phyloP scores from a whole-genome alignment of 75 land plant species.

The Selaginella tamariscina region DNA sequence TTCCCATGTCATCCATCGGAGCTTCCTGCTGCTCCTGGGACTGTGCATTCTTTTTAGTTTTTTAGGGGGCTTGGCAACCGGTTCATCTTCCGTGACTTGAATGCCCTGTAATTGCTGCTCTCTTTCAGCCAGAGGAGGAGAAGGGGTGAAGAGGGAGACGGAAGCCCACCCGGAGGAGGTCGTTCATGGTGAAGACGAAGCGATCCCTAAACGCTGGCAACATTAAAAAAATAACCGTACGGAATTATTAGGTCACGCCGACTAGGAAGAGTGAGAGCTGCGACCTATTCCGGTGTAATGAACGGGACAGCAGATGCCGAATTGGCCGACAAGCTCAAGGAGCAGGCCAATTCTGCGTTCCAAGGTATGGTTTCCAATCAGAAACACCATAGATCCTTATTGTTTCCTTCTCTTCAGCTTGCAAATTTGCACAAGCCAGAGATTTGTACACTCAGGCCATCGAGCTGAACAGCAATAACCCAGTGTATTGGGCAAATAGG shows the following conservation, averaged over 20 bases:
- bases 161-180: background rate
- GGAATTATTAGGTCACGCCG: background rate
- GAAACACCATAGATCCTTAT: background rate
- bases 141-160: background rate
- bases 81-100: background rate
- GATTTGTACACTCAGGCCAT: conserved; percentile 81
- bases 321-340: background rate
- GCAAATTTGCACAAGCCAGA: conserved; percentile 67
- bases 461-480: conserved; percentile 57
- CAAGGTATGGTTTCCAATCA: background rate
- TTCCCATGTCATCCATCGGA: conserved; percentile 1
- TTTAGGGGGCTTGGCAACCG: too few species aligned
- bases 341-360: background rate
- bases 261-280: background rate
- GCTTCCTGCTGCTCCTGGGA: background rate
- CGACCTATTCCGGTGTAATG: background rate
- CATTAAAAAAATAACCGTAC: background rate
- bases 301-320: background rate
- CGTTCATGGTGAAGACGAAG: background rate
- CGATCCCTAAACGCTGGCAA: background rate
- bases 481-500: conserved; percentile 93
- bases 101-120: background rate
- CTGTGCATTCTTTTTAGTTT: background rate
- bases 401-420: conserved; percentile 37
- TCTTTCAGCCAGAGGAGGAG: background rate